Conservation (phyloP, 1,284 basidiomycete species). For the Volvariella volvacea region DNA sequence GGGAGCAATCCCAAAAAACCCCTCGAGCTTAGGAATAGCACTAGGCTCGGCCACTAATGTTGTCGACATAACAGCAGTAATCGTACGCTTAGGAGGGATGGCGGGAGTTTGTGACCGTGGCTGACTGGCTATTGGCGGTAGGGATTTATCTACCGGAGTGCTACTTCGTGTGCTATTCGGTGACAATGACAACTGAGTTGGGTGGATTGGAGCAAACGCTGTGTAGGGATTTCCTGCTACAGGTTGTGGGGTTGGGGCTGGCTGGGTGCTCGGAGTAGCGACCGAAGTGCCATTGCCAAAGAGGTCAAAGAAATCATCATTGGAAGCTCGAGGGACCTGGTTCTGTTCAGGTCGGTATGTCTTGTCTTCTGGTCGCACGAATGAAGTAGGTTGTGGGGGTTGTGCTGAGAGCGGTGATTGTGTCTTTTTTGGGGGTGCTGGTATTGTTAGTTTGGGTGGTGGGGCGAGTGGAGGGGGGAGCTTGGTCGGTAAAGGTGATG, state of each 20-base stretch:
- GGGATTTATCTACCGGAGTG: not conserved
- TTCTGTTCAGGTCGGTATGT: too few relatives aligned
- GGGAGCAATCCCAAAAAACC: slow-evolving; percentile 2
- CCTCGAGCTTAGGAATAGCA: not conserved
- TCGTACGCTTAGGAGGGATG: slow-evolving; percentile 13
- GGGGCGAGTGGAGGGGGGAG: slow-evolving; percentile 42
- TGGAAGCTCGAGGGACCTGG: too few relatives aligned
- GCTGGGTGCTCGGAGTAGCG: slow-evolving; percentile 1
- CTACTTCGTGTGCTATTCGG: not conserved
- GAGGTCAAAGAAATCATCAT: too few relatives aligned
- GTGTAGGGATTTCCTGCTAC: too few relatives aligned
- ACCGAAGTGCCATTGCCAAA: too few relatives aligned
- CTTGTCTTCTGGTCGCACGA: too few relatives aligned
- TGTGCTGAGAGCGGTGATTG: not conserved
- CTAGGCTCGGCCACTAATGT: not conserved
- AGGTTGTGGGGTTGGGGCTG: not conserved
- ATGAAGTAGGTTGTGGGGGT: too few relatives aligned
- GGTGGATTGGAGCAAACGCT: not conserved
- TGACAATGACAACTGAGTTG: not conserved
- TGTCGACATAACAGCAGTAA: slow-evolving; percentile 21
- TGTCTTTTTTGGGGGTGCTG: too few relatives aligned
- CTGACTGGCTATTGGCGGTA: slow-evolving; percentile 9
- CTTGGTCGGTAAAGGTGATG: slow-evolving; percentile 37
- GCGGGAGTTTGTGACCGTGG: slow-evolving; percentile 10
- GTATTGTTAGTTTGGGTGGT: slow-evolving; percentile 24